Conservation (phyloP, 331 rosid genomes). For the Acacia concinna region DNA sequence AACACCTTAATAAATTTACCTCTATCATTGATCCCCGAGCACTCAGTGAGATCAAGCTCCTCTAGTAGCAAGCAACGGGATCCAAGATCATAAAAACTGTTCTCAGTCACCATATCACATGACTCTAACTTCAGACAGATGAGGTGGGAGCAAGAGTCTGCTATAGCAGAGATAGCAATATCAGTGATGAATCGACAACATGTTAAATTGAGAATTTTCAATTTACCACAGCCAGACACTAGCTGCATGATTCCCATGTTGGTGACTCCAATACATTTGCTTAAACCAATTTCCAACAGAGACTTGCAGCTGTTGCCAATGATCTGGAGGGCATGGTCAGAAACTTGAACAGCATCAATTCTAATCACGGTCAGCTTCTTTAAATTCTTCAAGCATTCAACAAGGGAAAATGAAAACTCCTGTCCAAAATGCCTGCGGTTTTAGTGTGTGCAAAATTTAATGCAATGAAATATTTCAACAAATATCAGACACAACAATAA, state of each 20-base stretch:
- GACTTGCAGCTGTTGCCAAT: slow-evolving; percentile 51
- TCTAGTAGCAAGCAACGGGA: slow-evolving; percentile 47
- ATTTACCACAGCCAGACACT: slow-evolving; percentile 48
- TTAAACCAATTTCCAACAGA: slow-evolving; percentile 68
- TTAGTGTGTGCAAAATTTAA: slow-evolving; percentile 18
- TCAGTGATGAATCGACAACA: slow-evolving; percentile 62
- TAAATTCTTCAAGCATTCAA: slow-evolving; percentile 49
- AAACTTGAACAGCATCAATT: slow-evolving; percentile 54
- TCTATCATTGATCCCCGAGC: slow-evolving; percentile 56
- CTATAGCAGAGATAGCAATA: slow-evolving; percentile 48
- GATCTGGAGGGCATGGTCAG: slow-evolving; percentile 44
- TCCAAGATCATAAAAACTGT: slow-evolving; percentile 49
- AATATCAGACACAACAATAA: slow-evolving; percentile 5
- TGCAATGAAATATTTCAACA: neutral
- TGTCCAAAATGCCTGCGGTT: slow-evolving; percentile 29
- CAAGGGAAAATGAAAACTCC: slow-evolving; percentile 50
- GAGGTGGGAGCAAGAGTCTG: slow-evolving; percentile 51
- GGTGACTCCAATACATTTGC: slow-evolving; percentile 66
- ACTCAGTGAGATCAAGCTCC: slow-evolving; percentile 76
- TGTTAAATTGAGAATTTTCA: slow-evolving; percentile 62
- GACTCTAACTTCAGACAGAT: slow-evolving; percentile 65
- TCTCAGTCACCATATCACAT: slow-evolving; percentile 57
- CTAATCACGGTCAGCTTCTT: slow-evolving; percentile 49
- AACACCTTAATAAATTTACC: slow-evolving; percentile 36
- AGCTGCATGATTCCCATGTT: slow-evolving; percentile 51